phyloP scores from a whole-genome alignment of 345 rosid species.

The Excoecaria cochinchinensis region DNA sequence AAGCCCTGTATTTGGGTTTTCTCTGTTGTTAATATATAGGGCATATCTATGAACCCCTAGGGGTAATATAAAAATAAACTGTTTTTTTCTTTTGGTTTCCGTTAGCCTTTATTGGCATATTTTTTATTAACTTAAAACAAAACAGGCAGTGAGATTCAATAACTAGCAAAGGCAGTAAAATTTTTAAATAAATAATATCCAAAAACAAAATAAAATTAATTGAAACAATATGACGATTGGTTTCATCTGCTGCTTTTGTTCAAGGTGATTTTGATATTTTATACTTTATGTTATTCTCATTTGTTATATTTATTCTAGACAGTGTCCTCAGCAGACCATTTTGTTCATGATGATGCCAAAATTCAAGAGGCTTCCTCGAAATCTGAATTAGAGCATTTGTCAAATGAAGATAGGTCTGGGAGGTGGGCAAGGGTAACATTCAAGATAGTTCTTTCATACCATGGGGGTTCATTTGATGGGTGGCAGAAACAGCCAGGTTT shows the following conservation, averaged over 20 bases:
- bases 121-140: not conserved
- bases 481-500: constrained; percentile 94
- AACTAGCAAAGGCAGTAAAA: no score
- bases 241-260: not conserved
- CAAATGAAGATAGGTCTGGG: constrained; percentile 46
- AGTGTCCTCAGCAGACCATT: constrained; percentile 37
- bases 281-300: not conserved
- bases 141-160: not conserved
- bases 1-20: no score
- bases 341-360: constrained; percentile 33
- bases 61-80: not conserved
- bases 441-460: constrained; percentile 76
- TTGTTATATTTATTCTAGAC: constrained; percentile 7
- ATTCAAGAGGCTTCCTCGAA: constrained; percentile 21
- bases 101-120: not conserved
- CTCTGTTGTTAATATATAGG: not conserved
- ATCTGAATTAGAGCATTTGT: constrained; percentile 31
- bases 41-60: not conserved
- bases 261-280: not conserved
- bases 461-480: constrained; percentile 86
- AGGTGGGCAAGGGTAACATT: constrained; percentile 82
- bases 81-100: no score
- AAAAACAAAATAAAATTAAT: no score
- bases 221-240: not conserved
- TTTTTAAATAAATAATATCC: no score